phyloP scores from a whole-genome alignment of 1,139 yeast genomes.

The Pichia terricola region DNA sequence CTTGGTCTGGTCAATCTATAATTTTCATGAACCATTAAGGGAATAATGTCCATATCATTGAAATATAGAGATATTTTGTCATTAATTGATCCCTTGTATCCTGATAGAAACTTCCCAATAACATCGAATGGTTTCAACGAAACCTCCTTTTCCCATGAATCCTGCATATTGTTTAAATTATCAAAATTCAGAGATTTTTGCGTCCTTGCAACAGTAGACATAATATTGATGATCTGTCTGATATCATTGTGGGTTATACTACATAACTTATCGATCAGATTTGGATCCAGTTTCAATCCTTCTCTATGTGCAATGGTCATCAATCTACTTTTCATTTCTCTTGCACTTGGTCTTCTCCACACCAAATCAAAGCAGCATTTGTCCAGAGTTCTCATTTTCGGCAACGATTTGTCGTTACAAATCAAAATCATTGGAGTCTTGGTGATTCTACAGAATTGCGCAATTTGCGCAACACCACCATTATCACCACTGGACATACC shows the following conservation, averaged over 20 bases:
- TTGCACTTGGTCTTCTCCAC: constrained; percentile 82
- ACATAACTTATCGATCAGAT: constrained; percentile 74
- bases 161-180: constrained; percentile 43
- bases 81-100: constrained; percentile 53
- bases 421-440: constrained; percentile 85
- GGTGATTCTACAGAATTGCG: constrained; percentile 77
- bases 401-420: constrained; percentile 86
- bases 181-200: constrained; percentile 51
- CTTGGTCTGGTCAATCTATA: constrained; percentile 60
- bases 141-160: constrained; percentile 81
- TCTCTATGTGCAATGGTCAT: constrained; percentile 90
- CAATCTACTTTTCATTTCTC: constrained; percentile 70
- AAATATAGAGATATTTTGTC: constrained; percentile 86
- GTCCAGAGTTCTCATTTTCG: constrained; percentile 95
- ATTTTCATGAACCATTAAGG: constrained; percentile 94
- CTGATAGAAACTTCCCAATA: constrained; percentile 55
- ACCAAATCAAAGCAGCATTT: constrained; percentile 72
- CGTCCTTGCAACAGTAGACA: constrained; percentile 75
- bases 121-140: constrained; percentile 93
- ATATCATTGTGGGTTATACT: constrained; percentile 85
- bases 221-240: constrained; percentile 83
- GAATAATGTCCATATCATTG: constrained; percentile 91
- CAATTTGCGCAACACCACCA: constrained; percentile 96
- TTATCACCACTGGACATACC: constrained; percentile 99
- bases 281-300: constrained; percentile 68